Base-by-base conservation (phyloP, 169 alveolate species). In the Cryptosporidium viatorum region DNA sequence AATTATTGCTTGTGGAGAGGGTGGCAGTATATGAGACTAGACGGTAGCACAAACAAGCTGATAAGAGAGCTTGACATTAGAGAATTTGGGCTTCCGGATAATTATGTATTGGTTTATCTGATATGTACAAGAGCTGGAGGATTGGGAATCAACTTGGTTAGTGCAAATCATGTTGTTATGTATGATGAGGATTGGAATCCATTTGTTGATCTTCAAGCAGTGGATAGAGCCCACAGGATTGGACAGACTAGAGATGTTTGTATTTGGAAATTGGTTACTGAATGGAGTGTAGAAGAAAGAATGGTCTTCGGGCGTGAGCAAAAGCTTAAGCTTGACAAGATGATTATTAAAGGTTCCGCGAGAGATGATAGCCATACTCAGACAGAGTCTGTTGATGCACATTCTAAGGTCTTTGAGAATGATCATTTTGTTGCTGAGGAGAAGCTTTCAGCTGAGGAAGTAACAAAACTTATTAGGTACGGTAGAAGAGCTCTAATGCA, bases 111-210 rank as follows among this genome's bases (percentile, higher is more conserved):
- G 71, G 93, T 96, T 29, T 96, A 95, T 84, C 92, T 96, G 84
- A 95, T 96, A 29, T 93, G 96, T 74, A 96, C 98, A 0, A 91
- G 98, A 52, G 98, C 98, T 5, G 99, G 99, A 12, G 99, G 99
- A 2, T 85, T 97, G 26, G 99, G 99, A 33, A 96, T 97, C 69
- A 97, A 96, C 73, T 87, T 97, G 84, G 96, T 97, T 18, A 98
- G 99, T 35, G 99, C 99, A 14, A 99, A 99, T 94, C 98, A 98
- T 65, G 99, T 99, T 58, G 98, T 98, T 33, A 95, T 99, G 95
- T 98, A 97, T 91, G 99, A 99, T 93, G 98, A 97, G 92, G 99
- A 99, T 93, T 99, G 99, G 99, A 98, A 98, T 91, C 99, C 99
- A 0, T 95, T 98, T 80, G 97, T 97, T 94, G 99, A 99, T 93